Evolutionary conservation across 1,284 basidiomycete genomes (phyloP).

Genomic region (Porphyrellus sp.): DNA sequence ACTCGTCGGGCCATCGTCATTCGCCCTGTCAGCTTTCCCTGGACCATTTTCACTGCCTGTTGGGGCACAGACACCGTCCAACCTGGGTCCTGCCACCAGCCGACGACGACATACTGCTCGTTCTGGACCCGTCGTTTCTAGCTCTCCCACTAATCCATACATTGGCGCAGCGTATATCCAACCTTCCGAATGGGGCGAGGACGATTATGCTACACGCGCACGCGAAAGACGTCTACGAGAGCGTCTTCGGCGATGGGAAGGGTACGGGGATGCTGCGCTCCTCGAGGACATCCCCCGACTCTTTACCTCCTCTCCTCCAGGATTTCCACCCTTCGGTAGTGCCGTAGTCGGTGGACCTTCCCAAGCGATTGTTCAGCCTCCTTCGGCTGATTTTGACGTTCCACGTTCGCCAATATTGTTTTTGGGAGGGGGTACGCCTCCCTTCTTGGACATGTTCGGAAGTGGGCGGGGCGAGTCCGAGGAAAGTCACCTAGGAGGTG

Average conservation of each 20-base stretch:
- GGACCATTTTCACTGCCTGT: conserved; percentile 10
- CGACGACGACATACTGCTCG: conserved; percentile 31
- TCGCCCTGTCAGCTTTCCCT: conserved; percentile 7
- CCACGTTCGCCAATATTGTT: conserved; percentile 50
- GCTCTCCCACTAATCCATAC: conserved; percentile 1
- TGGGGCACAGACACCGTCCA: conserved; percentile 8
- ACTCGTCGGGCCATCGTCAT: conserved; percentile 36
- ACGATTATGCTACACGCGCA: conserved; percentile 57
- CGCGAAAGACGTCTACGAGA: conserved; percentile 67
- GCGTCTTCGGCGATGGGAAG: conserved; percentile 69
- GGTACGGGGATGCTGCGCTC: conserved; percentile 47
- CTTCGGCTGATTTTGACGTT: conserved; percentile 36
- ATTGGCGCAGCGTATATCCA: conserved; percentile 2
- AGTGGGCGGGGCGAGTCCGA: conserved; percentile 20
- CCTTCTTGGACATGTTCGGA: conserved; percentile 31
- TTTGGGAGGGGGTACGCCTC: conserved; percentile 39
- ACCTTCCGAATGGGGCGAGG: conserved; percentile 57
- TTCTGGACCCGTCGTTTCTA: conserved; percentile 3
- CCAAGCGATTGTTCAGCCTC: conserved; percentile 20
- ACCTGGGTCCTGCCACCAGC: not conserved
- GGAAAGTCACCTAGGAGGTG: conserved; percentile 17
- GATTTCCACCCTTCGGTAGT: conserved; percentile 9
- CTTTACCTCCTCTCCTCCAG: conserved; percentile 29
- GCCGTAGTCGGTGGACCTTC: conserved; percentile 3
- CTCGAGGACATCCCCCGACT: conserved; percentile 61